Evolutionary conservation across 1,284 basidiomycete genomes (phyloP).

Genomic region (Tylopilus sp.): DNA sequence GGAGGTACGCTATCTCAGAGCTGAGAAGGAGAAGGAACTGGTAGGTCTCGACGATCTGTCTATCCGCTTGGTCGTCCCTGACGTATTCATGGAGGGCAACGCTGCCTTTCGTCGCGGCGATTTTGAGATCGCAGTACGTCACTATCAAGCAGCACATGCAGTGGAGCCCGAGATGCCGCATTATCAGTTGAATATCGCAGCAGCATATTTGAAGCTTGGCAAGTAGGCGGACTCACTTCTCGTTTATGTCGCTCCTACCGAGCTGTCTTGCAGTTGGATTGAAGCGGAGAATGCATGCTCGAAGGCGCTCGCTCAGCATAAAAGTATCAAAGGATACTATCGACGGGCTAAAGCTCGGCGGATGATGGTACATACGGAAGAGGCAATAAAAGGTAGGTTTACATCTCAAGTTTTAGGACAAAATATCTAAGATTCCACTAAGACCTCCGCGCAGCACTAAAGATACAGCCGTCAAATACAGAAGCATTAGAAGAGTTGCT

Average conservation of each 20-base stretch:
- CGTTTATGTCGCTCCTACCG: constrained; percentile 12
- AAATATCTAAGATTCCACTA: constrained; percentile 2
- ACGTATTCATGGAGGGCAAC: constrained; percentile 49
- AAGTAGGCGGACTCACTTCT: constrained; percentile 43
- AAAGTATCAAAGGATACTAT: constrained; percentile 62
- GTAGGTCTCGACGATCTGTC: constrained; percentile 34
- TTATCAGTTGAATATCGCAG: constrained; percentile 69
- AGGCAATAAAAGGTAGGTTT: constrained; percentile 55
- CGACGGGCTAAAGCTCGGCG: constrained; percentile 60
- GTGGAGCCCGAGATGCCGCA: constrained; percentile 68
- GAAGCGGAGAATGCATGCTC: constrained; percentile 66
- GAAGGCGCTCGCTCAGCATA: constrained; percentile 56
- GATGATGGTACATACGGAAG: constrained; percentile 53
- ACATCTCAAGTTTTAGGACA: neutral
- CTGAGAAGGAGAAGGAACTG: constrained; percentile 64
- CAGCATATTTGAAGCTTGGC: constrained; percentile 60
- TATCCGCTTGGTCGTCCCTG: neutral
- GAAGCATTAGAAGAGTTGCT: constrained; percentile 56
- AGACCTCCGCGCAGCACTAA: constrained; percentile 59
- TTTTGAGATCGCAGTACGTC: constrained; percentile 49
- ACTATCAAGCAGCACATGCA: constrained; percentile 54
- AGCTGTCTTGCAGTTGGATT: constrained; percentile 49
- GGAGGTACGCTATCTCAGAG: constrained; percentile 64
- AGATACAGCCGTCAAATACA: constrained; percentile 54
- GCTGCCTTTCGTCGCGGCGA: constrained; percentile 58